Conservation (phyloP, 2,329 filamentous ascomycete species). For the Endothia cerciana region DNA sequence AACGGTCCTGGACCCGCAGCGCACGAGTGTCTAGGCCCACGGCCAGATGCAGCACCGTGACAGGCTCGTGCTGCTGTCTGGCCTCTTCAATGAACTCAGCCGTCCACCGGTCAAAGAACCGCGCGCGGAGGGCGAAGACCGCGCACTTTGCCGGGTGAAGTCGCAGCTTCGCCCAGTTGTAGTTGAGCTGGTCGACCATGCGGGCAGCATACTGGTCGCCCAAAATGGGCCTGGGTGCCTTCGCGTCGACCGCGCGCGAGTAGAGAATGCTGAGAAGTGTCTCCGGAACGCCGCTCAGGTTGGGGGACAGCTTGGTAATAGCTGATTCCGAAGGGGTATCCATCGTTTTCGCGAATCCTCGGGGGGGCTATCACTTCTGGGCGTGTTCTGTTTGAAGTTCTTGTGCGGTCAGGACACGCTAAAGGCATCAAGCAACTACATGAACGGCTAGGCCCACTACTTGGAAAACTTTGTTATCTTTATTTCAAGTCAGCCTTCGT, state of each 20-base stretch:
- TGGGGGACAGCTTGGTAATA: conserved; percentile 12
- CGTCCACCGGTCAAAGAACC: conserved; percentile 21
- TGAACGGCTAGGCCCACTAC: too few species aligned
- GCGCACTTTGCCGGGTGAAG: background rate
- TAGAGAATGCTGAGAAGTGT: conserved; percentile 25
- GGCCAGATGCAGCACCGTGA: conserved; percentile 29
- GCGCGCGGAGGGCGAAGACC: conserved; percentile 16
- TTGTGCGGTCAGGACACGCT: too few species aligned
- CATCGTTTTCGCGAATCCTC: background rate
- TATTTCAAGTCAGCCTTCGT: too few species aligned
- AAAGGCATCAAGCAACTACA: too few species aligned
- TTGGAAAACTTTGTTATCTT: too few species aligned
- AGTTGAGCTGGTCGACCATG: conserved; percentile 25
- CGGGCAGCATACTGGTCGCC: conserved; percentile 21
- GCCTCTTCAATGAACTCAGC: conserved; percentile 18
- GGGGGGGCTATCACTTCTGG: background rate
- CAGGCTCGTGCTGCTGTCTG: background rate
- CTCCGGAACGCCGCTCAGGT: conserved; percentile 21
- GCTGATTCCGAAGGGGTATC: background rate
- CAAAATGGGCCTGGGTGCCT: conserved; percentile 16
- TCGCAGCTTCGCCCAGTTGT: conserved; percentile 21
- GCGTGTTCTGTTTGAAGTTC: too few species aligned
- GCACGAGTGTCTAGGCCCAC: conserved; percentile 28
- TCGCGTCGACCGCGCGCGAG: conserved; percentile 21
- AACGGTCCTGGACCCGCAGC: conserved; percentile 17